Evolutionary conservation across 2,329 filamentous ascomycete species (phyloP).

Genomic region (Aspergillus puulaauensis): DNA sequence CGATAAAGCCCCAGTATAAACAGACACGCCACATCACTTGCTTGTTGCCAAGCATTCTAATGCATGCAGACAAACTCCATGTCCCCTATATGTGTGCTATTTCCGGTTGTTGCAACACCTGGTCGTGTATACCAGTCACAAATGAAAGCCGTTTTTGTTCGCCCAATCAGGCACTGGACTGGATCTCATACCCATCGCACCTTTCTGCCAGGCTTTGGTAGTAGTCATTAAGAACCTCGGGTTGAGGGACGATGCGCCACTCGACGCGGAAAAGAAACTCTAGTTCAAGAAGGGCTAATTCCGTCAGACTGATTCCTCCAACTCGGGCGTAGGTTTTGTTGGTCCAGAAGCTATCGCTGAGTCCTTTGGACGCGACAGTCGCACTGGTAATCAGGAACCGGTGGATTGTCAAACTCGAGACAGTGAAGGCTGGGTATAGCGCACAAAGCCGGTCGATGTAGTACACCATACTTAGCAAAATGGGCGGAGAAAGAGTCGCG

Average conservation of each 20-base stretch:
- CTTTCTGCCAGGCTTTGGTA: conserved; percentile 80
- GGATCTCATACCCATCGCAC: conserved; percentile 59
- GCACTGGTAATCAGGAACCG: conserved; percentile 95
- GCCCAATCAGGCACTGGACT: conserved; percentile 26
- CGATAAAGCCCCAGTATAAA: conserved; percentile 4
- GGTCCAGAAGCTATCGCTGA: conserved; percentile 97
- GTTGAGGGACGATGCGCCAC: conserved; percentile 95
- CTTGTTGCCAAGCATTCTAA: conserved; percentile 7
- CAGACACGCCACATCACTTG: not conserved
- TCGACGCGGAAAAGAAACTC: conserved; percentile 91
- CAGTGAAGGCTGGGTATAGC: conserved; percentile 90
- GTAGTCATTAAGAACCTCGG: conserved; percentile 89
- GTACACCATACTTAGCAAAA: conserved; percentile 97
- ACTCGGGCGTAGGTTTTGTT: conserved; percentile 95
- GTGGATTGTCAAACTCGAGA: conserved; percentile 94
- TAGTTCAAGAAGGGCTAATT: conserved; percentile 86
- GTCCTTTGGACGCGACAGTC: conserved; percentile 91
- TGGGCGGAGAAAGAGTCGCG: conserved; percentile 86
- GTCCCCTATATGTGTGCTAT: conserved; percentile 16
- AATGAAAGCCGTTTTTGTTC: not conserved
- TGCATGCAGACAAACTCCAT: conserved; percentile 20
- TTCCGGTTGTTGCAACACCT: conserved; percentile 8
- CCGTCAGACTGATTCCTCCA: conserved; percentile 84
- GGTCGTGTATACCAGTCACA: not conserved
- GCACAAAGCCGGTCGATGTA: conserved; percentile 95